Evolutionary conservation across 345 rosid genomes (phyloP), one percentile per base, ranked within the genome.

Genomic region (Carallia pectinifolia): DNA sequence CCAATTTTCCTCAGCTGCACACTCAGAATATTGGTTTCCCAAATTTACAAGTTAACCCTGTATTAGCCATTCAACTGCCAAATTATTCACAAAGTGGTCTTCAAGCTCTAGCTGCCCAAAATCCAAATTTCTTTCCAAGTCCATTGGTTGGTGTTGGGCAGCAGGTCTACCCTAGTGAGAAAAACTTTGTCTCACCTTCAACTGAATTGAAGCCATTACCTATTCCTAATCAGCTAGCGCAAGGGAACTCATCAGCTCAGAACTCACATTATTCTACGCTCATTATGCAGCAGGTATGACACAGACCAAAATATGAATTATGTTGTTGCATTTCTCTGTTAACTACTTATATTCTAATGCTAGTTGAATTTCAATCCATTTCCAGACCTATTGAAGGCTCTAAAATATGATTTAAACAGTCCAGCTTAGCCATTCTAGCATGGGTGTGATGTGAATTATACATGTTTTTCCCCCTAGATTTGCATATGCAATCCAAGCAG

Each of bases 71-170:
- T 62, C 84, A 73, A 77, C 69, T 71, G 74, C 39, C 71, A 0
- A 77, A 70, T 63, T 75, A 72, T 68, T 19, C 78, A 62, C 74
- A 64, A 59, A 64, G 39, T 64, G 68, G 63, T 59, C 54, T 58
- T 62, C 60, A 53, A 36, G 27, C 38, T 37, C 30, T 61, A 54
- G 70, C 34, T 18, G 66, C 77, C 34, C 79, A 67, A 6, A 74
- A 66, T 78, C 85, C 82, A 38, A 75, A 16, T 71, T 71, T 79
- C 53, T 75, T 88, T 54, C 80, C 81, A 69, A 84, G 80, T 74
- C 78, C 81, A 31, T 80, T 76, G 66, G 75, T 74, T 81, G 81
- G 84, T 61, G 59, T 68, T 62, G 82, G 66, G 40, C 86, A 82
- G 72, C 82, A 81, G 34, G 77, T 75, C 18, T 77, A 82, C 62